Evolutionary conservation across 2,329 filamentous ascomycete genomes (phyloP).

Genomic region (Trichoderma hamatum): DNA sequence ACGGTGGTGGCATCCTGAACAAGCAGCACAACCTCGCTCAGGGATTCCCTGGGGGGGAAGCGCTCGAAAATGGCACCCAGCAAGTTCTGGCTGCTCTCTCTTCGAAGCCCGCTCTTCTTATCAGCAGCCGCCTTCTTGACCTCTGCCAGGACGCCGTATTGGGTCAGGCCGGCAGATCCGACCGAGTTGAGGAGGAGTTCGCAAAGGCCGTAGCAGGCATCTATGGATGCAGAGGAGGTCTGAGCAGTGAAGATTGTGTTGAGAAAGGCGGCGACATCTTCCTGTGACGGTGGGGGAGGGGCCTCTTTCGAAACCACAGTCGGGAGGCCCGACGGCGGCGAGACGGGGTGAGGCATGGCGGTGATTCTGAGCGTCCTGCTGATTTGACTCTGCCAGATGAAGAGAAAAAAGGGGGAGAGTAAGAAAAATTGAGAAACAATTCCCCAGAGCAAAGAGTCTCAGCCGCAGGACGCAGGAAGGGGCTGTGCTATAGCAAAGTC

Average conservation of each 20-base stretch:
- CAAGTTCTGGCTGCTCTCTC: constrained; percentile 93
- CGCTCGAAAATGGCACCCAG: constrained; percentile 92
- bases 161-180: constrained; percentile 55
- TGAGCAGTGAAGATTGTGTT: constrained; percentile 69
- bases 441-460: constrained; percentile 18
- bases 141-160: constrained; percentile 59
- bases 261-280: constrained; percentile 67
- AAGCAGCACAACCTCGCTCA: constrained; percentile 80
- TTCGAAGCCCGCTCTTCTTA: constrained; percentile 85
- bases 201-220: constrained; percentile 64
- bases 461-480: constrained; percentile 20
- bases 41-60: constrained; percentile 74
- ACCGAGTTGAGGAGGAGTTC: constrained; percentile 59
- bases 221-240: constrained; percentile 69
- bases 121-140: constrained; percentile 77
- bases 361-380: constrained; percentile 4
- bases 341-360: constrained; percentile 54
- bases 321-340: constrained; percentile 45
- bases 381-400: not conserved
- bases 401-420: constrained; percentile 23
- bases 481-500: constrained; percentile 6
- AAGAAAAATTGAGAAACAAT: constrained; percentile 22
- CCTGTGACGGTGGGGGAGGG: constrained; percentile 62
- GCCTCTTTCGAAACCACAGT: constrained; percentile 53
- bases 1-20: constrained; percentile 79